Evolutionary conservation across 345 rosid genomes (phyloP).

Genomic region (Hibiscus trionum): DNA sequence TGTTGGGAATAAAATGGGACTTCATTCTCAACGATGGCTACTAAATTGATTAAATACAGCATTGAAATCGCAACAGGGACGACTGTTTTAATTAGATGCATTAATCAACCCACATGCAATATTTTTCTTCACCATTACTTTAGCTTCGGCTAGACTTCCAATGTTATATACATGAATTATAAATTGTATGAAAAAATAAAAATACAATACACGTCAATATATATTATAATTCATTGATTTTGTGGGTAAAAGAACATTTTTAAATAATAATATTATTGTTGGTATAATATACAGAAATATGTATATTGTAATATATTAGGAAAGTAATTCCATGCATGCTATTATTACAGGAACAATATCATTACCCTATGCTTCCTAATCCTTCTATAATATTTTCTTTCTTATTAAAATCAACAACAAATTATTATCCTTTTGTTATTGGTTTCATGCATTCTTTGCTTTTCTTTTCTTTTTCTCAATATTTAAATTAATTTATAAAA

Average conservation of each 20-base stretch:
- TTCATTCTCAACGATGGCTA: not conserved
- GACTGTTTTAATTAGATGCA: conserved; percentile 7
- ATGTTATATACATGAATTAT: no score
- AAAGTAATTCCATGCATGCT: not conserved
- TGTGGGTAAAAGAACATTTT: no score
- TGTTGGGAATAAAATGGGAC: not conserved
- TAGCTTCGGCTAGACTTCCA: no score
- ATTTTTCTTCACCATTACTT: not conserved
- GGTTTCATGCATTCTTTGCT: not conserved
- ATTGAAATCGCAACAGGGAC: conserved; percentile 14
- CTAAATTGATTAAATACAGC: not conserved
- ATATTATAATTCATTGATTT: no score
- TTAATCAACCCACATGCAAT: conserved; percentile 10
- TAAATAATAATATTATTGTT: no score
- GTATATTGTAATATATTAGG: not conserved
- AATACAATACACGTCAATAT: no score
- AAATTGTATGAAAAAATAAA: no score
- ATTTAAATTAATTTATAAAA: not conserved
- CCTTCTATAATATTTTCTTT: not conserved
- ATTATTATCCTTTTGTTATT: not conserved
- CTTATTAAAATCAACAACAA: not conserved
- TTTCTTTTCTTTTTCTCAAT: not conserved
- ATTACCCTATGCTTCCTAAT: not conserved
- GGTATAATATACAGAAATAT: no score
- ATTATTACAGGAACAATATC: not conserved